A percentile compares a stretch with the other conserved stretches of the same genome.
Conservation (phyloP, 2,329 filamentous ascomycete genomes). For the Blumeria hordei region DNA sequence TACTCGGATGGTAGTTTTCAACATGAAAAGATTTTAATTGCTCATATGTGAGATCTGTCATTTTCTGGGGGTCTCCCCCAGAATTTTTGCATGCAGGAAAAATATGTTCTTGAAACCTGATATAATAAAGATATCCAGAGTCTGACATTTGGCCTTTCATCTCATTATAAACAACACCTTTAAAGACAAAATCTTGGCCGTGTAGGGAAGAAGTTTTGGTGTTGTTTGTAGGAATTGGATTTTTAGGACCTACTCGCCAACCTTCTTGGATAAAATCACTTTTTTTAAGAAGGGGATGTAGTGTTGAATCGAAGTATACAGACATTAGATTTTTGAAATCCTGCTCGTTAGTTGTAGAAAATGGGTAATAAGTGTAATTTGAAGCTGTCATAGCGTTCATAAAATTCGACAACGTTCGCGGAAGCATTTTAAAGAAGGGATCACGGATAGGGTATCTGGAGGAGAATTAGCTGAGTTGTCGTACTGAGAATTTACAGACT, state of each 20-base stretch:
- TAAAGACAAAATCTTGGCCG: constrained; percentile 62
- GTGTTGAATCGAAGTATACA: constrained; percentile 84
- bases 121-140: constrained; percentile 87
- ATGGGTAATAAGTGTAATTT: constrained; percentile 93
- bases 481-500: constrained; percentile 26
- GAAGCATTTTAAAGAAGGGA: constrained; percentile 99
- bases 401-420: constrained; percentile 92
- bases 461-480: neutral
- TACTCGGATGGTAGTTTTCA: constrained; percentile 90
- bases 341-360: constrained; percentile 85
- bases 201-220: constrained; percentile 21
- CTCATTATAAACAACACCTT: constrained; percentile 96
- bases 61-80: constrained; percentile 85
- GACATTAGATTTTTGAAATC: constrained; percentile 93
- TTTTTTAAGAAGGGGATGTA: constrained; percentile 70
- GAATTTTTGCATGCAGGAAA: constrained; percentile 92
- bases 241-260: constrained; percentile 86
- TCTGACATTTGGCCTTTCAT: constrained; percentile 99
- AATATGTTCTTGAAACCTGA: constrained; percentile 81
- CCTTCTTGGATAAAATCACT: constrained; percentile 92
- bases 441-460: constrained; percentile 82
- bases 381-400: constrained; percentile 98
- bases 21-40: constrained; percentile 74
- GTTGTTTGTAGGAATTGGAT: constrained; percentile 28
- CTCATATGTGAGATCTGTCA: constrained; percentile 82